Conservation (phyloP, 306 rosid species). For the Arachis hypogaea region DNA sequence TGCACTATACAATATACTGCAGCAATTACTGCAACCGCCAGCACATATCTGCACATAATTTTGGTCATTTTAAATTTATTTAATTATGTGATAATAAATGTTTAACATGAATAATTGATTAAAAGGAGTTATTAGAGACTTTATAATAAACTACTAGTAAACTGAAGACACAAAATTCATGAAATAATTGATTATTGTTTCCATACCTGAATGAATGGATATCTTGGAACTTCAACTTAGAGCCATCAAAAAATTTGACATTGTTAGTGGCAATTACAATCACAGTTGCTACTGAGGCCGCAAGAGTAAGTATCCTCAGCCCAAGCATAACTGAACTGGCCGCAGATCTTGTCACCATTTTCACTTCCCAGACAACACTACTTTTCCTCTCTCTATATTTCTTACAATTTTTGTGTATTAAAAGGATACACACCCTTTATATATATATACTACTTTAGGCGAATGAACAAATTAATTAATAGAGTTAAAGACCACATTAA, state of each 20-base stretch:
- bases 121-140: too few relatives aligned
- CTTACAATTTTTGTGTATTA: background rate
- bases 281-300: slow-evolving; percentile 41
- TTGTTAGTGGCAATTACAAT: slow-evolving; percentile 41
- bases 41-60: slow-evolving; percentile 44
- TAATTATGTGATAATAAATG: too few relatives aligned
- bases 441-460: background rate
- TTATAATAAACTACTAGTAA: too few relatives aligned
- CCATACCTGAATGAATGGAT: slow-evolving; percentile 45
- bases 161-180: too few relatives aligned
- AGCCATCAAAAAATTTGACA: slow-evolving; percentile 30
- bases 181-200: background rate
- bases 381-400: background rate
- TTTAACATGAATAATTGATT: too few relatives aligned
- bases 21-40: slow-evolving; percentile 48
- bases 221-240: slow-evolving; percentile 41
- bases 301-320: slow-evolving; percentile 52
- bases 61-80: too few relatives aligned
- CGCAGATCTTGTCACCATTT: slow-evolving; percentile 43
- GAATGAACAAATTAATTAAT: background rate
- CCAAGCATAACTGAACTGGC: slow-evolving; percentile 43
- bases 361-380: background rate
- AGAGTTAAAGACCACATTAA: background rate
- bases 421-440: slow-evolving; percentile 24
- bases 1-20: slow-evolving; percentile 54